Evolutionary conservation across 169 alveolate genomes (phyloP).

Genomic region (Cryptosporidium parvum): DNA sequence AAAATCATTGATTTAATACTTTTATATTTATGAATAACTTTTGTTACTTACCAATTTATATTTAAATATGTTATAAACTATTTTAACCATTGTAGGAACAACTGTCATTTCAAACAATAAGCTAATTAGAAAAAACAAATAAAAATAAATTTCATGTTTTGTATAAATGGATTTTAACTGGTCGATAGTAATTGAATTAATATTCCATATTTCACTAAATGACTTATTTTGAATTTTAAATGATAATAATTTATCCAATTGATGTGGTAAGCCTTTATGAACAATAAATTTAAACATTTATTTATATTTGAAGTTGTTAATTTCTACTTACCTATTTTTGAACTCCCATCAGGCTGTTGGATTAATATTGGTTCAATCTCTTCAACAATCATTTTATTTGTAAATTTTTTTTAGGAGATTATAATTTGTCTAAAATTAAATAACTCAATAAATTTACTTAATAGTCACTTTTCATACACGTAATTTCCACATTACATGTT

Average conservation of each 20-base stretch:
- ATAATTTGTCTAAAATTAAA: not conserved
- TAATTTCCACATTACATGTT: slow-evolving; percentile 52
- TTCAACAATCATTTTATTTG: slow-evolving; percentile 24
- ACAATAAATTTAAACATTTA: not conserved
- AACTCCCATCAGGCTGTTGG: slow-evolving; percentile 75
- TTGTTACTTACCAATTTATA: slow-evolving; percentile 52
- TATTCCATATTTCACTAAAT: slow-evolving; percentile 41
- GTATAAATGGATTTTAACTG: slow-evolving; percentile 45
- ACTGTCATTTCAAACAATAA: slow-evolving; percentile 52
- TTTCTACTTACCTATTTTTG: slow-evolving; percentile 53
- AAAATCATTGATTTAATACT: not conserved
- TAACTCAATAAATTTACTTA: not conserved
- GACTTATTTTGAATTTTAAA: slow-evolving; percentile 23
- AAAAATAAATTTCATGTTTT: slow-evolving; percentile 70
- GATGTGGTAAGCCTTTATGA: slow-evolving; percentile 39
- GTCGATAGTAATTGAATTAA: slow-evolving; percentile 45
- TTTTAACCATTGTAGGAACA: slow-evolving; percentile 29
- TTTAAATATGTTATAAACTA: slow-evolving; percentile 30
- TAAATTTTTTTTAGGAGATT: not conserved
- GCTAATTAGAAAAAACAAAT: slow-evolving; percentile 42
- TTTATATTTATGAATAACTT: not conserved
- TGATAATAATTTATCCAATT: slow-evolving; percentile 50
- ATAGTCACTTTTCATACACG: not conserved
- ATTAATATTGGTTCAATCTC: slow-evolving; percentile 68
- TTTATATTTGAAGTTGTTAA: not conserved